These are phyloP conservation scores for Dalbergia cultrata DNA, from an alignment of 306 rosid species.

Conservation along the genomic window DNA sequence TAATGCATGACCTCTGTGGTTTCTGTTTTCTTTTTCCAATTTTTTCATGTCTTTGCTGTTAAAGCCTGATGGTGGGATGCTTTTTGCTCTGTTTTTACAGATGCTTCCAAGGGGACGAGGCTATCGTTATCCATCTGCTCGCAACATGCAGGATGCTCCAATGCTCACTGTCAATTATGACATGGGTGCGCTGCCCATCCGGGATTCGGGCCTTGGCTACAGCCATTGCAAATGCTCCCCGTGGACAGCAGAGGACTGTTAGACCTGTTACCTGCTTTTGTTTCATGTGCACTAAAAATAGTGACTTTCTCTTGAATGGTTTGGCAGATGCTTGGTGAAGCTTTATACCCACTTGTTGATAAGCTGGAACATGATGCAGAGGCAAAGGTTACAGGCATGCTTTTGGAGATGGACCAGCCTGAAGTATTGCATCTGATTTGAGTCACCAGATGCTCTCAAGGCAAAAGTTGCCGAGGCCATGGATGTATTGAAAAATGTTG, in stretches of 20 bases:
- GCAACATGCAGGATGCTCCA: conserved; percentile 52
- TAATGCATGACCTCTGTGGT: neutral
- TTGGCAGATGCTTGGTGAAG: conserved; percentile 70
- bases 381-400: conserved; percentile 71
- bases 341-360: conserved; percentile 63
- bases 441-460: conserved; percentile 62
- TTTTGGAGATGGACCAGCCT: conserved; percentile 74
- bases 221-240: conserved; percentile 60
- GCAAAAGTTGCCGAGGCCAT: conserved; percentile 66
- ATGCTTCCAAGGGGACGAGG: conserved; percentile 62
- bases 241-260: conserved; percentile 64
- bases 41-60: neutral
- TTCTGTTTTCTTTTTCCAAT: neutral
- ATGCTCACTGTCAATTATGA: conserved; percentile 52
- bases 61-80: conserved; percentile 9
- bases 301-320: neutral
- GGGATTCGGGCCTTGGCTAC: conserved; percentile 57
- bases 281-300: neutral
- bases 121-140: conserved; percentile 57
- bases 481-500: conserved; percentile 56
- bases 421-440: conserved; percentile 71
- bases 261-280: conserved; percentile 1
- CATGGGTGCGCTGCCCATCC: conserved; percentile 50
- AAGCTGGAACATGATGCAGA: conserved; percentile 60
- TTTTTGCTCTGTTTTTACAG: conserved; percentile 38